Base-by-base conservation (phyloP, 1,139 yeast species). In the Pichia sp. region DNA sequence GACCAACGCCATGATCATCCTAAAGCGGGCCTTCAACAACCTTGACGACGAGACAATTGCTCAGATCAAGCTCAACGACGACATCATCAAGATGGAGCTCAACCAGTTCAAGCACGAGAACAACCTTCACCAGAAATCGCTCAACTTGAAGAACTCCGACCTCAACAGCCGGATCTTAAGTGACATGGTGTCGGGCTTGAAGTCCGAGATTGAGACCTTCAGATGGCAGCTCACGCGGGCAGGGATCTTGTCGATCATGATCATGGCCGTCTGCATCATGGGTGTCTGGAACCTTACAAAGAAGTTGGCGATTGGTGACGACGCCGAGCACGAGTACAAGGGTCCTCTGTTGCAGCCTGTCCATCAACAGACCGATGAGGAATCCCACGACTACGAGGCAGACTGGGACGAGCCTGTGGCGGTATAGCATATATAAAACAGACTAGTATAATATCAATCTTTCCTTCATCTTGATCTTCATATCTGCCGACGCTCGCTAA, bases 191-290 rank as follows among this genome's bases (percentile, higher is more conserved):
- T 84, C 95, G 43, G 93, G 88, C 20, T 80, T 91, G 70, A 83
- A 90, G 67, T 85, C 93, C 0, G 95, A 90, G 58, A 87, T 91
- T 58, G 99, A 93, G 70, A 83, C 85, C 58, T 76, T 92, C 60
- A 76, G 98, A 64, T 93, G 99, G 99, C 92, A 90, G 68, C 83
- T 93, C 48, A 91, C 97, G 5, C 77, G 97, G 56, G 82, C 95
- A 71, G 97, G 98, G 34, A 73, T 87, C 38, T 73, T 85, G 40
- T 84, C 89, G 6, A 83, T 87, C 27, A 63, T 75, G 43, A 51
- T 66, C 1, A 68, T 81, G 58, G 83, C 82, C 2, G 73, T 76
- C 46, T 70, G 75, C 29, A 72, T 81, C 16, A 69, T 83, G 64
- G 75, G 78, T 53, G 79, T 80, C 46, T 78, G 80, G 52, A 75